Conservation (phyloP, 1,139 yeast species). For the Saccharomycopsis hybrid region DNA sequence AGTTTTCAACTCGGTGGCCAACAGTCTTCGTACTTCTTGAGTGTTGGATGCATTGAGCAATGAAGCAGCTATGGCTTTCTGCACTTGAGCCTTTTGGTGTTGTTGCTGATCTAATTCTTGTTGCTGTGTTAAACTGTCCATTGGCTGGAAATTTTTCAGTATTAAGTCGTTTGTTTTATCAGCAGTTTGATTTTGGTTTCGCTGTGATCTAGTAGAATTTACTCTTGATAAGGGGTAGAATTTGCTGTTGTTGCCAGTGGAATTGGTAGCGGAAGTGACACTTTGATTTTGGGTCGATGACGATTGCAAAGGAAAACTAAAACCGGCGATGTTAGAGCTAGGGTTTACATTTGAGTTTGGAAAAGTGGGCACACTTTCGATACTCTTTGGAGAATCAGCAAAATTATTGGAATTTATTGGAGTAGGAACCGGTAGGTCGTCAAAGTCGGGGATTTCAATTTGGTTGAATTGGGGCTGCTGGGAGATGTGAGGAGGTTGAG, state of each 20-base stretch:
- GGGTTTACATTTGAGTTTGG: no score
- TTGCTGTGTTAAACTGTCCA: no score
- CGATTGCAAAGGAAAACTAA: no score
- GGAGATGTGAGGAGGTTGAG: no score
- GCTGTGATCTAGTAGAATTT: neutral
- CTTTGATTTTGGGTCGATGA: no score
- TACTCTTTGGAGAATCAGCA: neutral
- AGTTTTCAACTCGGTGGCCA: conserved; percentile 64
- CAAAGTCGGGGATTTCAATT: conserved; percentile 20
- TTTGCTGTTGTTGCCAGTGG: conserved; percentile 8
- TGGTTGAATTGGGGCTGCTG: conserved; percentile 6
- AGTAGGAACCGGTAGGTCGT: conserved; percentile 6
- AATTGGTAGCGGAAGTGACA: neutral
- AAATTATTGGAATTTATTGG: neutral
- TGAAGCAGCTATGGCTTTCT: no score
- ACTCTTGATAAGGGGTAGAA: conserved; percentile 14
- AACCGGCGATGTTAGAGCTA: no score
- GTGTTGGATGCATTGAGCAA: conserved; percentile 10
- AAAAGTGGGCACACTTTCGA: neutral
- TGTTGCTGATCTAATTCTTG: no score
- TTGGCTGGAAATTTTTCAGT: no score
- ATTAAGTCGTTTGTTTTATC: no score
- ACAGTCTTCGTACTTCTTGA: conserved; percentile 31
- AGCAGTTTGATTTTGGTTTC: neutral
- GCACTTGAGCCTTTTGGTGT: no score